These are phyloP conservation scores for Dentipellis sp. DNA, from an alignment of 768 basidiomycete genomes.

Conservation along the genomic window DNA sequence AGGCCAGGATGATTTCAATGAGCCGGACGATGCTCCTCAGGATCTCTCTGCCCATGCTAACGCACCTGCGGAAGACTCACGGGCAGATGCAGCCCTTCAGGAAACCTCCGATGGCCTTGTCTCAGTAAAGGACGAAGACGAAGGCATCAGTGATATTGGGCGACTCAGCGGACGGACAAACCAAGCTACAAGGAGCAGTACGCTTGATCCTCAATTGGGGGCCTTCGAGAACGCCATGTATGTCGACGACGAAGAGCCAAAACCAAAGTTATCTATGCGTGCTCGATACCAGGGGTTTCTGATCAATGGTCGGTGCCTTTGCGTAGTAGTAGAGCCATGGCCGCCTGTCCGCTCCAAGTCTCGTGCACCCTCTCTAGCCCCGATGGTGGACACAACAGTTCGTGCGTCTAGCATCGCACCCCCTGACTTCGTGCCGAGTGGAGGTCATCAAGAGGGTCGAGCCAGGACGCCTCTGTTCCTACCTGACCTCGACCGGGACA, in stretches of 20 bases:
- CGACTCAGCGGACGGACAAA: too few relatives aligned
- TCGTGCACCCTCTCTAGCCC: conserved; percentile 23
- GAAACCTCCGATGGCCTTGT: too few relatives aligned
- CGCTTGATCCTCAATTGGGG: too few relatives aligned
- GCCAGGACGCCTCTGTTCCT: conserved; percentile 65
- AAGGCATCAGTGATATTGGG: too few relatives aligned
- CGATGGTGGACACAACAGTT: conserved; percentile 19
- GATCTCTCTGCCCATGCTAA: too few relatives aligned
- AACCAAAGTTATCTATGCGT: conserved; percentile 61
- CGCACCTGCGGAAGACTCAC: too few relatives aligned
- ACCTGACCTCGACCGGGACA: conserved; percentile 45
- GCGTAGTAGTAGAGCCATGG: conserved; percentile 79
- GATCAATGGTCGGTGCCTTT: conserved; percentile 65
- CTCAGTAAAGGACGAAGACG: too few relatives aligned
- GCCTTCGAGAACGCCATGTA: conserved; percentile 28
- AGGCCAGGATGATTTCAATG: too few relatives aligned
- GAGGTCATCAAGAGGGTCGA: conserved; percentile 20
- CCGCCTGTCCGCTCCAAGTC: conserved; percentile 37
- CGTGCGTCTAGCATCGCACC: conserved; percentile 27
- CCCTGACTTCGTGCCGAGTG: conserved; percentile 19
- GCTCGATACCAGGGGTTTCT: conserved; percentile 64
- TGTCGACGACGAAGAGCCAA: conserved; percentile 53
- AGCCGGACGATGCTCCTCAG: too few relatives aligned
- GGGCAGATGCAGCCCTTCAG: too few relatives aligned
- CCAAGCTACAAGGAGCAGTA: too few relatives aligned